A percentile compares a stretch with the other conserved stretches of the same genome.
Evolutionary conservation across 441 rosid species (phyloP).

Genomic region (Biscutella auriculata): DNA sequence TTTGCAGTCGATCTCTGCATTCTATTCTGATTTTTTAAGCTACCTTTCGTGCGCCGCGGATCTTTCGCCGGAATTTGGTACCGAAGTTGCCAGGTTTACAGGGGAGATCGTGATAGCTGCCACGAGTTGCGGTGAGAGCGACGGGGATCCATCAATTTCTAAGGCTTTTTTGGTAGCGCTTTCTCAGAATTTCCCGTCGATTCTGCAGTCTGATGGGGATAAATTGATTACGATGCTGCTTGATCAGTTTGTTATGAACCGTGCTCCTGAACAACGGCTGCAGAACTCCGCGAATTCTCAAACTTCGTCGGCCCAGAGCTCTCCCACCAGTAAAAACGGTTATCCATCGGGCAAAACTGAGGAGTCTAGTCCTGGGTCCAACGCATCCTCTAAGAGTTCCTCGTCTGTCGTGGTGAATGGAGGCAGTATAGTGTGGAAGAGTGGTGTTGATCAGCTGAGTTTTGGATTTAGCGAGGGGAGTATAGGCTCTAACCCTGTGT

Average conservation of each 20-base stretch:
- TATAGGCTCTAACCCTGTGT: constrained; percentile 36
- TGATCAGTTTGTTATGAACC: constrained; percentile 38
- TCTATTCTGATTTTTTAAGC: constrained; percentile 51
- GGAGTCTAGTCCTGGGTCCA: constrained; percentile 46
- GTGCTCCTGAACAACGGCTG: constrained; percentile 32
- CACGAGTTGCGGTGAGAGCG: constrained; percentile 23
- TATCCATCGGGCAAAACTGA: constrained; percentile 27
- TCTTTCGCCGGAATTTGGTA: constrained; percentile 42
- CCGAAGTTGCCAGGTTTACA: constrained; percentile 48
- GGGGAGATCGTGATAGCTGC: constrained; percentile 62
- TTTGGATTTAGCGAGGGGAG: constrained; percentile 45
- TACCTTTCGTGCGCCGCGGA: constrained; percentile 45
- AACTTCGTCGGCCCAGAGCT: constrained; percentile 55
- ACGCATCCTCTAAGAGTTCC: constrained; percentile 34
- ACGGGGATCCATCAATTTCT: constrained; percentile 34
- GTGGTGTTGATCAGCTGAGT: constrained; percentile 40
- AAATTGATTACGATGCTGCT: constrained; percentile 50
- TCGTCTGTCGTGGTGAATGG: constrained; percentile 41
- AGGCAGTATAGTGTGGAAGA: constrained; percentile 44
- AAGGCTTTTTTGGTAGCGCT: constrained; percentile 59
- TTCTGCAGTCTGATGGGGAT: constrained; percentile 53
- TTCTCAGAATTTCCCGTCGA: constrained; percentile 59
- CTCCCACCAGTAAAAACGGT: constrained; percentile 43
- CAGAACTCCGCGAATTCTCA: constrained; percentile 32
- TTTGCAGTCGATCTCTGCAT: constrained; percentile 39